phyloP scores from a whole-genome alignment of 345 rosid genomes.

The Eucalyptus sp. region DNA sequence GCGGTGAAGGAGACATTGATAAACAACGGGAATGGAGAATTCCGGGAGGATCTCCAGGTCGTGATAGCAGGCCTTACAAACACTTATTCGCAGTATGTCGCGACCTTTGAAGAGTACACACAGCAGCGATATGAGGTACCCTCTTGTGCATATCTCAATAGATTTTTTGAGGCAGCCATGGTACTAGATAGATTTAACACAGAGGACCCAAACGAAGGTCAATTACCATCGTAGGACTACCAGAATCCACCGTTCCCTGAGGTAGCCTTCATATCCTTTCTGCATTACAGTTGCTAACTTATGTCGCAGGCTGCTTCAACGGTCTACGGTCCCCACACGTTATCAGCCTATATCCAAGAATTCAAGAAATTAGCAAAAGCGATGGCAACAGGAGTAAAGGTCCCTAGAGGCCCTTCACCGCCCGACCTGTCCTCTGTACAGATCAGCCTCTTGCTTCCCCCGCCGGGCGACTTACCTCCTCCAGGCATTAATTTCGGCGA shows the following conservation, averaged over 20 bases:
- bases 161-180: not conserved
- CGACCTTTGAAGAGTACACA: slow-evolving; percentile 42
- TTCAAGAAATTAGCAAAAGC: slow-evolving; percentile 34
- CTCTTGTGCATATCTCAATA: not conserved
- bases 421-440: slow-evolving; percentile 42
- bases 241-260: not conserved
- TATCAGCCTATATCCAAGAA: slow-evolving; percentile 47
- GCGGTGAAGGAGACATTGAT: slow-evolving; percentile 41
- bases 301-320: slow-evolving; percentile 45
- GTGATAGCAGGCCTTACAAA: slow-evolving; percentile 55
- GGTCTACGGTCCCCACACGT: slow-evolving; percentile 49
- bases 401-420: slow-evolving; percentile 5
- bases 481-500: slow-evolving; percentile 31
- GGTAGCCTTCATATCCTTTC: not conserved
- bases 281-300: not conserved
- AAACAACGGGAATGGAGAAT: slow-evolving; percentile 33
- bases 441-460: slow-evolving; percentile 11
- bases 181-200: not conserved
- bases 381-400: slow-evolving; percentile 24
- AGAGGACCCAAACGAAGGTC: not conserved
- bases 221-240: not conserved
- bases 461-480: slow-evolving; percentile 26
- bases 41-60: slow-evolving; percentile 17
- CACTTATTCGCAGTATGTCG: slow-evolving; percentile 39
- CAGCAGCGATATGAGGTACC: slow-evolving; percentile 44